phyloP scores from a whole-genome alignment of 192 early-diverging fungal genomes.

The Rhizoclosmatium sp. region DNA sequence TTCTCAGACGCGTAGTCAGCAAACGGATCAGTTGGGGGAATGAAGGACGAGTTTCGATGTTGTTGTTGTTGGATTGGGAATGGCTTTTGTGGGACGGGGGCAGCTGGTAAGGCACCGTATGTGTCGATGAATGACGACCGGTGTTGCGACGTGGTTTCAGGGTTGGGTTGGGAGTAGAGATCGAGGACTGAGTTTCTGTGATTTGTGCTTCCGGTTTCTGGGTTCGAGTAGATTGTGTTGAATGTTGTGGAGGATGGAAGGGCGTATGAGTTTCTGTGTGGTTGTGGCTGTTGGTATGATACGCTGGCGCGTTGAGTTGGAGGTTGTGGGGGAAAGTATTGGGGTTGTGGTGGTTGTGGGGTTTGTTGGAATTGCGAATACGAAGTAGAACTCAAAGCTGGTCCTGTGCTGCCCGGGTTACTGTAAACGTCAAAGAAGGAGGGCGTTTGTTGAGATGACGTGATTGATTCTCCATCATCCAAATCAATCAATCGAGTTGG shows the following conservation, averaged over 20 bases:
- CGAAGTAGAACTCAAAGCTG: neutral
- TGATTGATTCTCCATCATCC: neutral
- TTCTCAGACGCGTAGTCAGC: neutral
- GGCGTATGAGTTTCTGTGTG: too few species aligned
- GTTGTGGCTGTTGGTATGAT: neutral
- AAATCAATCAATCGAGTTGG: neutral
- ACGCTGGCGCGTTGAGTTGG: neutral
- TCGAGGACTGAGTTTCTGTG: too few species aligned
- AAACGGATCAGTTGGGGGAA: neutral
- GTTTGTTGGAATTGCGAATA: neutral
- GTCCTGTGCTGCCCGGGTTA: neutral
- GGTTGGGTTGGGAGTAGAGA: neutral
- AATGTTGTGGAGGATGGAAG: too few species aligned
- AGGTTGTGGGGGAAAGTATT: too few species aligned
- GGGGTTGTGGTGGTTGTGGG: too few species aligned
- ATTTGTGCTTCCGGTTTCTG: too few species aligned
- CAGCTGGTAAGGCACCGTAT: neutral
- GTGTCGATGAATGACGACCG: neutral
- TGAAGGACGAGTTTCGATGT: neutral
- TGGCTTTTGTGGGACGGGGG: neutral
- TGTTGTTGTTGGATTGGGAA: neutral
- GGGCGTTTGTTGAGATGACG: neutral
- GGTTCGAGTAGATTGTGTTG: too few species aligned
- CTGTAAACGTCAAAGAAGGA: neutral
- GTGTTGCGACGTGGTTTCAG: neutral